phyloP scores from a whole-genome alignment of 352 stramenopile genomes.

The Blastocystis hominis region DNA sequence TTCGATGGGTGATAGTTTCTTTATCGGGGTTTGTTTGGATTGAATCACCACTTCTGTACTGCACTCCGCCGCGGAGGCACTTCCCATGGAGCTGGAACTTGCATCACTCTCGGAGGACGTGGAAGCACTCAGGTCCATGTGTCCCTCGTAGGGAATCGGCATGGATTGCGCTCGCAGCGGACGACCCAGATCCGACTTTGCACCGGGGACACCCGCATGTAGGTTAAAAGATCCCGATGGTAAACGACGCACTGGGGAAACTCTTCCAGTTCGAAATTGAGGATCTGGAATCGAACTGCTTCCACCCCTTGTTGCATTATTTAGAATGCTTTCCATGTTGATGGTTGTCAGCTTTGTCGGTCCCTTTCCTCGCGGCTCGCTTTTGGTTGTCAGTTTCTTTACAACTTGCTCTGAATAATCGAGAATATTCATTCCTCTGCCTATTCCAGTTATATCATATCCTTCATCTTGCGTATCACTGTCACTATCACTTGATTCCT shows the following conservation, averaged over 20 bases:
- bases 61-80: not conserved
- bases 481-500: constrained; percentile 3
- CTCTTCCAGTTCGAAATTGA: not conserved
- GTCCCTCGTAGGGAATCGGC: not conserved
- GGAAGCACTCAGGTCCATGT: not conserved
- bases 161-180: not conserved
- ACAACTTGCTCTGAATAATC: constrained; percentile 18
- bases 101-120: not conserved
- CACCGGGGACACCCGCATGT: not conserved
- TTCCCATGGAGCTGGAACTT: not conserved
- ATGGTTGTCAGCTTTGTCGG: not conserved
- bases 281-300: not conserved
- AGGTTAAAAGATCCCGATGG: not conserved
- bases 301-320: not conserved
- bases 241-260: not conserved
- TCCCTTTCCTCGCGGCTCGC: not conserved
- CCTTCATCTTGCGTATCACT: not conserved
- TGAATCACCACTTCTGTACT: not conserved
- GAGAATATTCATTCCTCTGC: not conserved
- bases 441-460: constrained; percentile 27
- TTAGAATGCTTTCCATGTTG: not conserved
- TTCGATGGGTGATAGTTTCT: not conserved
- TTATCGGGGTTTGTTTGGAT: not conserved
- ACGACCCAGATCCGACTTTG: not conserved
- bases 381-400: not conserved